Evolutionary conservation across 306 rosid genomes (phyloP), one percentile per base, ranked within the genome.

Genomic region (Gastrolobium villosum): DNA sequence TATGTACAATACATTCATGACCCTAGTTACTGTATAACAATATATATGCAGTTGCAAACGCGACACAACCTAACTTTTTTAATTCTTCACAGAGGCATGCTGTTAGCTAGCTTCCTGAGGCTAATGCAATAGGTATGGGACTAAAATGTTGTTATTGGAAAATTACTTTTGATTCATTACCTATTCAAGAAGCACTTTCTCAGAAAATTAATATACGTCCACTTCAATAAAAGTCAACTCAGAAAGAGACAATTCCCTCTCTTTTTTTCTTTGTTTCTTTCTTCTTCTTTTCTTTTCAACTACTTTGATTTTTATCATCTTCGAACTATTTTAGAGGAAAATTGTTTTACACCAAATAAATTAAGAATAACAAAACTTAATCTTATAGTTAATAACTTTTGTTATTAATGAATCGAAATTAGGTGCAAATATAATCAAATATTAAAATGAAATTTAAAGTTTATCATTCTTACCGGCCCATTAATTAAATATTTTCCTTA

Each of bases 1-100:
- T 20, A 5, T 72, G 39, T 40, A 64, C 49, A 50, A 31, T 49
- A 45, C 10, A 65, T 68, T 20, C 30, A 66, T 55, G 44, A 20
- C 14, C 44, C 56, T 56, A 78, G 75, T 77, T 43, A 68, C 43
- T 43, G 75, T 67, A 39, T 40, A 78, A 69, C 54, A 36, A 60
- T 26, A 78, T 57, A 26, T 63, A 59, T 78, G 64, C 49, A 59
- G 63, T 37, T 45, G 62, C 35, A 32, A 77, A 78, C 1, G 40
- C 70, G 39, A 69, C 77, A 78, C 35, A 48, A 78, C 69, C 82
- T 69, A 78, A 46, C 71, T 37, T 5, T 63, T 65, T 65, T 50
- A 64, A 65, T n/a, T 56, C 4, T 30, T 37, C 71, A 35, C 39
- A 74, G 69, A 48, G 15, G 13, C 9, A 65, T 64, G 66, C 26